Base-by-base conservation (phyloP, 768 basidiomycete species). In the Termitomyces sp. region DNA sequence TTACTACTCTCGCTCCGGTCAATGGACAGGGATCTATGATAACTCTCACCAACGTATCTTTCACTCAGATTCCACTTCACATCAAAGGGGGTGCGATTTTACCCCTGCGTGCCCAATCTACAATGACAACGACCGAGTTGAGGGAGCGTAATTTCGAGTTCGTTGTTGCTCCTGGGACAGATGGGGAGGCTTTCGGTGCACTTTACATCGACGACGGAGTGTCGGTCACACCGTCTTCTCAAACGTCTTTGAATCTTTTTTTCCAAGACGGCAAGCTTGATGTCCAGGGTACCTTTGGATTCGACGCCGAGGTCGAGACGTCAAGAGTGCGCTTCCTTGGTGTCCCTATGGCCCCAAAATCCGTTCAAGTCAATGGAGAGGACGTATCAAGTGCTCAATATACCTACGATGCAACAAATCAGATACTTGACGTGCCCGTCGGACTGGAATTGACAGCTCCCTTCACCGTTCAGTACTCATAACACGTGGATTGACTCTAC, bases 201-300 rank as follows among this genome's bases (percentile, higher is more conserved):
- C 70, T 88, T 36, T 86, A 88, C 64, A 58, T 85, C 33, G 87
- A 88, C 62, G 86, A 88, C 56, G 86, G 87, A 12, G 80, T 79
- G 41, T 83, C 81, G 7, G 66, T 79, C 44, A 57, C 50, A 3
- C 74, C 66, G 23, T n/a, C 63, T 18, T 39, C 59, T 1, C 63
- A 64, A 42, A 79, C 77, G 23, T 36, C 60, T 9, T 63, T 76
- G 35, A 56, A 63, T 35, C 68, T 79, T 63, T 60, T 36, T 7
- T 79, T 68, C 60, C 60, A 53, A 52, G 54, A 63, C 1, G 64
- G 67, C 0, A 59, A 44, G 10, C 61, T 81, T 33, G 60, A 49
- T 36, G 72, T 80, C 2, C 56, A 63, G 5, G 78, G 78, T 0
- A 56, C 39, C 18, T 78, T 76, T 63, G 71, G 68, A 12, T 77